These are phyloP conservation scores for Nematocida sp. DNA, from an alignment of 371 early-diverging fungal species.

Conservation along the genomic window DNA sequence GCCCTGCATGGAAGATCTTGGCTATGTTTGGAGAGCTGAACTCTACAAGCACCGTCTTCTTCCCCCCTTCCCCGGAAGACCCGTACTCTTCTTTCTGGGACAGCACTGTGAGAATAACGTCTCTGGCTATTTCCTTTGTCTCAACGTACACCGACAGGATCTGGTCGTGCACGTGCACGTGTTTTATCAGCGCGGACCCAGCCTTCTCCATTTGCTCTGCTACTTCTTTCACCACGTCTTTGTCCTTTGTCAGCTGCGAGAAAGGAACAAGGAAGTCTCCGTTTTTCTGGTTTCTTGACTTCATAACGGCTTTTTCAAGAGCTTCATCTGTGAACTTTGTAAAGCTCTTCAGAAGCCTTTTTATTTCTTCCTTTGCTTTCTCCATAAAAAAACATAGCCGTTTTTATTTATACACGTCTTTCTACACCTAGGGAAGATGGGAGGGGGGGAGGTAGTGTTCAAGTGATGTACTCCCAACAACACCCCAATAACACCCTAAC, in stretches of 20 bases:
- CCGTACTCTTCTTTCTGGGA: conserved; percentile 48
- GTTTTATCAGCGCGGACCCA: no score
- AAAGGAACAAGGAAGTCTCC: conserved; percentile 47
- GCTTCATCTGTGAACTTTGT: conserved; percentile 4
- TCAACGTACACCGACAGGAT: conserved; percentile 25
- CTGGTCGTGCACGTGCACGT: conserved; percentile 19
- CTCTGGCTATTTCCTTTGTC: conserved; percentile 6
- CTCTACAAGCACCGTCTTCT: conserved; percentile 76
- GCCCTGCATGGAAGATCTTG: conserved; percentile 98
- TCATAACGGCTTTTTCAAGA: conserved; percentile 27
- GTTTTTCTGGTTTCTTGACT: conserved; percentile 5
- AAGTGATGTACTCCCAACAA: no score
- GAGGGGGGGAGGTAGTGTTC: no score
- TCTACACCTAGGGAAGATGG: no score
- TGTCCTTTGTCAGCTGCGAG: conserved; percentile 31
- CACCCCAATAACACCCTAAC: not conserved
- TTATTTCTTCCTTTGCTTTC: conserved; percentile 10
- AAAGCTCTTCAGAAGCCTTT: not conserved
- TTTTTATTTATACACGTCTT: not conserved
- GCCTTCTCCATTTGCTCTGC: not conserved
- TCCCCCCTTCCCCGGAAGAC: conserved; percentile 64
- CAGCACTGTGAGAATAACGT: conserved; percentile 8
- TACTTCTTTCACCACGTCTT: not conserved
- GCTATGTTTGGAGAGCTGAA: conserved; percentile 97
- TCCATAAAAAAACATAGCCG: no score